Conservation (phyloP, 2,329 filamentous ascomycete genomes). For the Epichloe sp. region DNA sequence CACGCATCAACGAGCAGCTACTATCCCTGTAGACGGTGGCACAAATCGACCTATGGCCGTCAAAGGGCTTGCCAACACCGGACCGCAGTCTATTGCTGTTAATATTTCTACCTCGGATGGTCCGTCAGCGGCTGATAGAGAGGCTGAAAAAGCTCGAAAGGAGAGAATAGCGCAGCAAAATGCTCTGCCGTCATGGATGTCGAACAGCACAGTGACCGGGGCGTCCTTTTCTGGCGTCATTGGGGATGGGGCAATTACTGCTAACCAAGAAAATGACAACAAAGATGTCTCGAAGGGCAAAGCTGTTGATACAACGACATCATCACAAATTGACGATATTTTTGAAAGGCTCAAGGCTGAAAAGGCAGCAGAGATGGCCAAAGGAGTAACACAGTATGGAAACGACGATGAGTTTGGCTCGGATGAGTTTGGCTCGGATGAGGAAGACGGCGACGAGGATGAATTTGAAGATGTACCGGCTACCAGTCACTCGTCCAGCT, state of each 20-base stretch:
- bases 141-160: slow-evolving; percentile 50
- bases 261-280: slow-evolving; percentile 25
- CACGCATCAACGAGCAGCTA: slow-evolving; percentile 50
- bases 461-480: slow-evolving; percentile 39
- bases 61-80: slow-evolving; percentile 52
- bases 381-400: slow-evolving; percentile 15
- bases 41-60: slow-evolving; percentile 51
- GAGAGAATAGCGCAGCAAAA: slow-evolving; percentile 56
- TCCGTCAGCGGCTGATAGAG: slow-evolving; percentile 52
- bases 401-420: slow-evolving; percentile 22
- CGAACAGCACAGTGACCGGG: slow-evolving; percentile 54
- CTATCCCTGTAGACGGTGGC: slow-evolving; percentile 41
- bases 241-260: slow-evolving; percentile 11
- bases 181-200: slow-evolving; percentile 58
- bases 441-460: slow-evolving; percentile 27
- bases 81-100: slow-evolving; percentile 55
- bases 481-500: slow-evolving; percentile 18
- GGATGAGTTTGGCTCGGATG: slow-evolving; percentile 21
- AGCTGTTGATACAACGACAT: slow-evolving; percentile 35
- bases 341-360: slow-evolving; percentile 54
- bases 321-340: slow-evolving; percentile 50
- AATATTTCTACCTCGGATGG: slow-evolving; percentile 55
- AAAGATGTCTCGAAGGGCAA: slow-evolving; percentile 30
- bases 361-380: slow-evolving; percentile 33
- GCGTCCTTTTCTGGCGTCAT: slow-evolving; percentile 37